Base-by-base conservation (phyloP, 1,139 yeast genomes). In the Debaryomyces singareniensis region DNA sequence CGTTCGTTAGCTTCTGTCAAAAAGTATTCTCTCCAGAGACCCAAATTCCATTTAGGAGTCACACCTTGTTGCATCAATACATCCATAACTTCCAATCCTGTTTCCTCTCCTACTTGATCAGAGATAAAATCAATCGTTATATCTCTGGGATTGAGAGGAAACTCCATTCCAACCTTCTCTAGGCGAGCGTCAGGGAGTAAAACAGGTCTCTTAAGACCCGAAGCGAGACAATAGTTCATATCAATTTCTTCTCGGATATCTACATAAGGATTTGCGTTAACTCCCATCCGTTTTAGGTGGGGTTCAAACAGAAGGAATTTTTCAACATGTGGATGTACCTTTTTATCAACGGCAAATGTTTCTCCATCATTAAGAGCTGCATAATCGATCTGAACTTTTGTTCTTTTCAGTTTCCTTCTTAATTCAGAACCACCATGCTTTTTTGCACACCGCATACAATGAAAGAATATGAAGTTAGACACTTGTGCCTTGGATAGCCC, bases 61-160 rank as follows among this genome's bases (percentile, higher is more conserved):
- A 64, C 65, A 12, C 75, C 69, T 35, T 80, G 82, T 44, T 87
- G 96, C 0, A 94, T 79, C 13, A 84, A 67, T 4, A 86, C 95
- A 48, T 87, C 95, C 93, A 85, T 84, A 1, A 87, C 96, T 36
- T 86, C 95, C 2, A 87, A 70, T 0, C 72, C 70, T 3, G 62
- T 57, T 25, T 78, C 82, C 2, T 56, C 69, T 0, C 95, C 96
- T 14, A 85, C 70, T 16, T 64, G 51, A 3, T 68, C 68, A 0
- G 83, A 65, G 1, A 86, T 70, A 35, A 72, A 62, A 29, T 72
- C 70, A 5, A 84, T 77, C 4, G 76, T 65, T 4, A 74, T 61
- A 1, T 62, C 53, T 11, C 49, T 49, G 15, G 53, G 49, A 5
- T 53, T 35, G 4, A 42, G 38, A 1, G 77, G 76, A 9, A 64